A percentile compares a stretch with the other conserved stretches of the same genome.
These are phyloP conservation scores for Suillus cothurnatus DNA, from an alignment of 768 basidiomycete genomes.

Conservation along the genomic window DNA sequence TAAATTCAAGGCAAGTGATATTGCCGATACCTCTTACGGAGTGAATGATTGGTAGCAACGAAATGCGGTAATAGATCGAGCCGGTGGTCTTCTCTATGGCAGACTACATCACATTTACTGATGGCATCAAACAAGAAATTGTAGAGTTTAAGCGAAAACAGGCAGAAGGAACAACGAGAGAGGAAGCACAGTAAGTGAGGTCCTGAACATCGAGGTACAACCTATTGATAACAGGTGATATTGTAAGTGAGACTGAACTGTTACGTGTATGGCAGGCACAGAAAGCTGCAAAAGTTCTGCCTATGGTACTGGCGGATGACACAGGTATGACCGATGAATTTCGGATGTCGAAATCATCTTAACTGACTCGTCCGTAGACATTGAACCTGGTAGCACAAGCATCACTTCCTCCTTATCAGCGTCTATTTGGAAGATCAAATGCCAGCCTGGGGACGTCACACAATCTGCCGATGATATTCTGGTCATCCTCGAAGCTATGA, in stretches of 20 bases:
- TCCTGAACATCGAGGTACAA: not conserved
- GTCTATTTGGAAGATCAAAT: slow-evolving; percentile 50
- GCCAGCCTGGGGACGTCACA: slow-evolving; percentile 44
- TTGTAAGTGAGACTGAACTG: slow-evolving; percentile 42
- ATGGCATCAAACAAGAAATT: slow-evolving; percentile 44
- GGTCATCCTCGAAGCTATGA: slow-evolving; percentile 65
- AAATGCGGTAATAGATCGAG: slow-evolving; percentile 43
- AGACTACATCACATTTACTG: slow-evolving; percentile 46
- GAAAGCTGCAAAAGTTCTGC: slow-evolving; percentile 19
- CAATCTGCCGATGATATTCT: slow-evolving; percentile 44
- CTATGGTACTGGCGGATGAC: not conserved
- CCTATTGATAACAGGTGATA: slow-evolving; percentile 8
- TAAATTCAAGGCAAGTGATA: slow-evolving; percentile 46
- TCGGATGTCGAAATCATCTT: not conserved
- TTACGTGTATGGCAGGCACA: slow-evolving; percentile 45
- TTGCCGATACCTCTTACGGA: not conserved
- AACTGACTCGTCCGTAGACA: not conserved
- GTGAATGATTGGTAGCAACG: slow-evolving; percentile 22
- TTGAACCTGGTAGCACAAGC: slow-evolving; percentile 9
- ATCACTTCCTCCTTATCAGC: slow-evolving; percentile 14
- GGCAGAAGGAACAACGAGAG: slow-evolving; percentile 33
- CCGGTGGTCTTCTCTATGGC: slow-evolving; percentile 53
- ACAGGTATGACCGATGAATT: not conserved
- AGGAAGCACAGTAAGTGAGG: slow-evolving; percentile 43
- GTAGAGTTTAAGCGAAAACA: slow-evolving; percentile 44